Conservation (phyloP, 768 basidiomycete genomes). For the Lactarius quietus region DNA sequence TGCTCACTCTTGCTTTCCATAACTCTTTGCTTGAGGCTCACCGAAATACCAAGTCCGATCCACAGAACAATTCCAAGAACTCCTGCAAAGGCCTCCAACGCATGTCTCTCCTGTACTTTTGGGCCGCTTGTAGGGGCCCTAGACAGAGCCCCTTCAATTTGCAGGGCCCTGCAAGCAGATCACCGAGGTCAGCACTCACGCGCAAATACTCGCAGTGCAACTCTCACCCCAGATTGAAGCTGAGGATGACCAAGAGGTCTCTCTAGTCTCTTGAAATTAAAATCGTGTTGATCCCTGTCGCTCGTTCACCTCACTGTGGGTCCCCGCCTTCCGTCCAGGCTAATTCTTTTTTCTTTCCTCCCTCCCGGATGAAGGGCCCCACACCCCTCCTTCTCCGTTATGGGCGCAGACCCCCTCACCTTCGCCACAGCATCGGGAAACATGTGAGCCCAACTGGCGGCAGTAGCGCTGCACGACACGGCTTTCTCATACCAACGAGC, state of each 20-base stretch:
- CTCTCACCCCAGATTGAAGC: conserved; percentile 82
- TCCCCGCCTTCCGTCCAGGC: too few relatives aligned
- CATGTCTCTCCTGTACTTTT: conserved; percentile 89
- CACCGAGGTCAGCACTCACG: conserved; percentile 77
- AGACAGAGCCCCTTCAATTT: too few relatives aligned
- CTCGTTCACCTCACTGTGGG: background rate
- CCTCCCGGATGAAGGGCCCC: conserved; percentile 62
- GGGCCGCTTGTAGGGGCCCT: too few relatives aligned
- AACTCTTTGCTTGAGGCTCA: too few relatives aligned
- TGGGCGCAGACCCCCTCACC: conserved; percentile 70
- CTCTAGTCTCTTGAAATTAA: conserved; percentile 91
- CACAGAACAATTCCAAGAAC: conserved; percentile 64
- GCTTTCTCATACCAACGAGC: conserved; percentile 47
- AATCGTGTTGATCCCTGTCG: conserved; percentile 81
- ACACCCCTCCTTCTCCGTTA: conserved; percentile 71
- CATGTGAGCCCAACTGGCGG: conserved; percentile 48
- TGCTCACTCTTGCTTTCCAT: too few relatives aligned
- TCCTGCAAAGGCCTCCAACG: conserved; percentile 69
- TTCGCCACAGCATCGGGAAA: conserved; percentile 60
- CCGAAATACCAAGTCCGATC: conserved; percentile 54
- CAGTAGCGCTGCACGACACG: conserved; percentile 36
- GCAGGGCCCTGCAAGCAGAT: conserved; percentile 87
- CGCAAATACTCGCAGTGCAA: conserved; percentile 60
- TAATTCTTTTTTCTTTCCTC: too few relatives aligned
- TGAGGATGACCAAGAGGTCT: conserved; percentile 73